Evolutionary conservation across 805 yeast species (phyloP), one percentile per base, ranked within the genome.

Genomic region (Starmerella roubikii): DNA sequence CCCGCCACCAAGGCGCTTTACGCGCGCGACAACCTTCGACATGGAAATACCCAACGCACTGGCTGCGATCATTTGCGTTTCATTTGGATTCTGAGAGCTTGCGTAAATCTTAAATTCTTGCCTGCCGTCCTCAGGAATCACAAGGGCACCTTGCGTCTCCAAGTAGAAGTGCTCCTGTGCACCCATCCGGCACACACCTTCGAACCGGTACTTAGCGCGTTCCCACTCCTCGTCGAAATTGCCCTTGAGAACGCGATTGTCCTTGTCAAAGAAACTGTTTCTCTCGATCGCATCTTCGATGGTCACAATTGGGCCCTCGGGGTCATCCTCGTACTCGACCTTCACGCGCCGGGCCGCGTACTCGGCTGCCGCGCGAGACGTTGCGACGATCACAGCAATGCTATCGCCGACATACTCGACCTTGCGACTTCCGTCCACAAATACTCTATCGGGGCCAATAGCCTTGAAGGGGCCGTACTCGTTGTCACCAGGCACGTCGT

Each of bases 101-200:
- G 68, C 47, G 38, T 61, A 62, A 7, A 67, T 52, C 50, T 67
- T 67, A 50, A 63, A 51, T 50, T 67, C 72, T 3, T 40, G 40
- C 9, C 68, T 67, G 26, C 55, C 67, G 48, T 67, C 72, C 20
- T 52, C 52, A 15, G 71, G 71, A 4, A 66, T 55, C 10, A 56
- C 66, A 6, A 67, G 35, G 44, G 64, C 57, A 27, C 66, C 68
- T 38, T 67, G 70, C 6, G 70, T 58, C 49, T 67, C 72, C 23
- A 67, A 59, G 46, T 67, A 67, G 47, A 67, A 67, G 54, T 67
- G 72, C 43, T 67, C 72, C 41, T 67, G 72, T 2, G 71, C 67
- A 5, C 71, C 69, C 40, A 65, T 54, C 39, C 68, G 53, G 10
- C 60, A 53, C 8, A 51, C 41, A 13, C 67, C 68, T 42, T 62